Conservation (phyloP, 805 yeast genomes). For the Metschnikowia shivogae region DNA sequence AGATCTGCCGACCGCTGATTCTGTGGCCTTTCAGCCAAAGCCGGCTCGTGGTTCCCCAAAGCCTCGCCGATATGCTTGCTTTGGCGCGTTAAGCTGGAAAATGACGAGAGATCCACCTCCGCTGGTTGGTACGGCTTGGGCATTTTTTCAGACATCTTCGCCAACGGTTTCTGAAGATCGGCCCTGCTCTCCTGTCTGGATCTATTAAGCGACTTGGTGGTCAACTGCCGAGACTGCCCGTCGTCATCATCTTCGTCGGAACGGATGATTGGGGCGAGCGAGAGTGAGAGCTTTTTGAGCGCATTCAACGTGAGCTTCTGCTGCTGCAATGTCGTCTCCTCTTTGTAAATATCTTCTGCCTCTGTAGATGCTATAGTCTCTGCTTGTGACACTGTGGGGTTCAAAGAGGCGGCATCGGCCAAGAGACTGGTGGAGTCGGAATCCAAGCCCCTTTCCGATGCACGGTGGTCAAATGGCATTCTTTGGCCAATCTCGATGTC, state of each 20-base stretch:
- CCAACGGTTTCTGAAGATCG: not conserved
- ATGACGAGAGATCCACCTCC: constrained; percentile 41
- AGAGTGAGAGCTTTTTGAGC: constrained; percentile 38
- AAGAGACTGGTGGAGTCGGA: not conserved
- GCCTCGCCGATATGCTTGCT: constrained; percentile 14
- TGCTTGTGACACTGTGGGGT: not conserved
- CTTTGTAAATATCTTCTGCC: constrained; percentile 28
- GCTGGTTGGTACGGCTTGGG: constrained; percentile 42
- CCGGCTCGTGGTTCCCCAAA: not conserved
- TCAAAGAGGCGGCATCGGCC: not conserved
- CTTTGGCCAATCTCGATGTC: constrained; percentile 40
- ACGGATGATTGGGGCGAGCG: constrained; percentile 36
- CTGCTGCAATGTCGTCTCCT: constrained; percentile 37
- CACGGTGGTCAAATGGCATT: constrained; percentile 32
- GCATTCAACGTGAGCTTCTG: constrained; percentile 42
- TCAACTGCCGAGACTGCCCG: constrained; percentile 11
- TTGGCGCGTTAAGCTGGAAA: constrained; percentile 43
- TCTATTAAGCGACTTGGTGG: constrained; percentile 11
- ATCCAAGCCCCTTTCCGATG: constrained; percentile 1
- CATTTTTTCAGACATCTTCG: constrained; percentile 4
- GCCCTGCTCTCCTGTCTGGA: constrained; percentile 2
- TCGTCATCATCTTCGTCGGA: constrained; percentile 22
- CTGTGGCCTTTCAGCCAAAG: not conserved
- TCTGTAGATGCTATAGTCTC: constrained; percentile 2
- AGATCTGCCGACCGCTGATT: constrained; percentile 1